Evolutionary conservation across 2,329 filamentous ascomycete species (phyloP).

Genomic region (Zymoseptoria tritici): DNA sequence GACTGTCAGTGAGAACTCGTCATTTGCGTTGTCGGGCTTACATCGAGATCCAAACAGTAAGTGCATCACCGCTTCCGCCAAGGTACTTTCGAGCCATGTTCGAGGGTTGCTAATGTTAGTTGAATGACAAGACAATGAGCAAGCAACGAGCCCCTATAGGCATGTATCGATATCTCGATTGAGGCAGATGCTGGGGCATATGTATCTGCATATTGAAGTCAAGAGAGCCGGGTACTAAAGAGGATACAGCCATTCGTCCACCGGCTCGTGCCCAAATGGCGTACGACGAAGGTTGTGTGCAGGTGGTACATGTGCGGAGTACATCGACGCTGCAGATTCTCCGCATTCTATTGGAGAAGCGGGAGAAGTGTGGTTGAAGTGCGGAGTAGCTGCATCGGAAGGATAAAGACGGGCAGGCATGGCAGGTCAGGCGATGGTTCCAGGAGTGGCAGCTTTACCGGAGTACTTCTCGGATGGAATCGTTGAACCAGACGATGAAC

Average conservation of each 20-base stretch:
- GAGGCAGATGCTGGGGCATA: neutral
- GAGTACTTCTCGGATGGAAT: neutral
- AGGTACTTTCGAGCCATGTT: conserved; percentile 43
- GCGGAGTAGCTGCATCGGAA: neutral
- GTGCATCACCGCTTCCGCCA: conserved; percentile 42
- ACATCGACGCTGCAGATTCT: neutral
- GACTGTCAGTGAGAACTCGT: neutral
- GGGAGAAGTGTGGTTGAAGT: neutral
- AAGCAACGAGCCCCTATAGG: neutral
- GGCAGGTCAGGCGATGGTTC: neutral
- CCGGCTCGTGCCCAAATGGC: neutral
- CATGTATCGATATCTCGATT: neutral
- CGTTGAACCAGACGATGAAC: neutral
- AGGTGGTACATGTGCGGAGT: neutral
- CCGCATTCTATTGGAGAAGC: neutral
- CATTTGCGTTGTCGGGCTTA: conserved; percentile 1
- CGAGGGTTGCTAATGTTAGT: neutral
- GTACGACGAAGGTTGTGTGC: neutral
- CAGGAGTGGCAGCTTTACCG: neutral
- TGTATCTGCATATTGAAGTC: neutral
- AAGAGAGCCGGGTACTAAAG: neutral
- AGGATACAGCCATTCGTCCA: neutral
- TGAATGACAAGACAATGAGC: neutral
- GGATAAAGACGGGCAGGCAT: neutral
- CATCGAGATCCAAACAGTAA: conserved; percentile 48